Percentiles rank a stretch among this genome's conserved stretches.
phyloP scores from a whole-genome alignment of 306 rosid genomes.

The Rosa multiflora region DNA sequence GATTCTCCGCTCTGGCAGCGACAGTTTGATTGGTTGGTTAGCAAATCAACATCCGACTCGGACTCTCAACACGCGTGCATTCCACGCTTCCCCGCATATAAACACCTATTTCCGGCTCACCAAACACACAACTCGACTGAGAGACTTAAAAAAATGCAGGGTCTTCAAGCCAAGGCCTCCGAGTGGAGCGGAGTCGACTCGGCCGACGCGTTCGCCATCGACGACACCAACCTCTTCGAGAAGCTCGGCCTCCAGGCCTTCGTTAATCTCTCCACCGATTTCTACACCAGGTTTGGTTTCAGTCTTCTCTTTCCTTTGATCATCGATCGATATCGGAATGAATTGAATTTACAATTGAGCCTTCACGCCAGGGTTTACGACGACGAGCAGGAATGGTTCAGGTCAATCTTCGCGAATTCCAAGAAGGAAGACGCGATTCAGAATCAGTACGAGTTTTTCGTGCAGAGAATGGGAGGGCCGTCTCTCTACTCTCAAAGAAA shows the following conservation, averaged over 20 bases:
- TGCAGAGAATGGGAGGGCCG: slow-evolving; percentile 88
- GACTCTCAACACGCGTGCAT: slow-evolving; percentile 11
- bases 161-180: slow-evolving; percentile 68
- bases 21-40: background rate
- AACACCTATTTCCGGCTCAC: background rate
- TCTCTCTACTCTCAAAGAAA: slow-evolving; percentile 76
- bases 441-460: slow-evolving; percentile 86
- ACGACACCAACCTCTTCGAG: slow-evolving; percentile 58
- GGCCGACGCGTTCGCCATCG: slow-evolving; percentile 67
- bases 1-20: background rate
- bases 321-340: background rate
- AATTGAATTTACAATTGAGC: background rate
- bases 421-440: slow-evolving; percentile 73
- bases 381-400: slow-evolving; percentile 83
- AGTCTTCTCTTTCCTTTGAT: background rate
- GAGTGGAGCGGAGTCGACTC: slow-evolving; percentile 78
- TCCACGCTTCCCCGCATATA: slow-evolving; percentile 30
- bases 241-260: slow-evolving; percentile 73
- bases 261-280: slow-evolving; percentile 72
- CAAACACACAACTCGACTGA: background rate
- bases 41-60: background rate
- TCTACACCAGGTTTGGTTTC: slow-evolving; percentile 60
- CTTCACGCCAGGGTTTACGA: slow-evolving; percentile 57
- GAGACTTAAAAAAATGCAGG: slow-evolving; percentile 44
- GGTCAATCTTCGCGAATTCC: slow-evolving; percentile 60